phyloP scores from a whole-genome alignment of 805 yeast genomes.

The Osmozyma mogii region DNA sequence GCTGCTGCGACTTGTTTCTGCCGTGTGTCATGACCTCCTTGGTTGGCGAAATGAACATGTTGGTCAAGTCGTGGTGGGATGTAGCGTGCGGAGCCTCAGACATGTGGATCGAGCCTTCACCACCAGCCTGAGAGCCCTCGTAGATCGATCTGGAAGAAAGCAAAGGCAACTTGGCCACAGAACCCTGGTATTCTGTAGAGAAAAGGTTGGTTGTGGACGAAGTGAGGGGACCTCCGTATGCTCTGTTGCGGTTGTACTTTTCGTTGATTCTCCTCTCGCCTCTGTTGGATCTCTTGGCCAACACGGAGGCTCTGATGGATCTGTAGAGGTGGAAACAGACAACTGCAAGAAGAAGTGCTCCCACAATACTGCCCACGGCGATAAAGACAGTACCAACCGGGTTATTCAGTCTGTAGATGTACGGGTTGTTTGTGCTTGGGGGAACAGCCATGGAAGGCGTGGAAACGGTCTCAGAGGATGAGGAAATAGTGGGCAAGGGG shows the following conservation, averaged over 20 bases:
- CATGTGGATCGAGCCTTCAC: conserved; percentile 4
- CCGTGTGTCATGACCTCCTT: conserved; percentile 57
- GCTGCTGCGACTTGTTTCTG: conserved; percentile 21
- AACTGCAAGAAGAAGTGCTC: conserved; percentile 46
- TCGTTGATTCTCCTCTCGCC: conserved; percentile 26
- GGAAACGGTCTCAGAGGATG: conserved; percentile 18
- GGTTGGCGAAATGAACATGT: conserved; percentile 73
- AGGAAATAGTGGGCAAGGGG: conserved; percentile 10
- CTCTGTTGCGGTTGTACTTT: conserved; percentile 22
- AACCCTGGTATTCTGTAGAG: conserved; percentile 12
- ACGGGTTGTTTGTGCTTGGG: conserved; percentile 54
- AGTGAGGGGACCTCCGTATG: conserved; percentile 15
- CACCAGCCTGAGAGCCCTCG: conserved; percentile 19
- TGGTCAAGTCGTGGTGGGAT: conserved; percentile 34
- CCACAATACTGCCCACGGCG: conserved; percentile 66
- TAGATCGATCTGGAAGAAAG: conserved; percentile 1
- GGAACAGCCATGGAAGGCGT: conserved; percentile 53
- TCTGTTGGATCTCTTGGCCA: conserved; percentile 40
- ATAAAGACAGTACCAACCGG: conserved; percentile 81
- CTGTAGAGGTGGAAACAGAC: conserved; percentile 44
- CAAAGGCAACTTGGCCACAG: conserved; percentile 30
- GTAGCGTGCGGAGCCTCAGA: conserved; percentile 15
- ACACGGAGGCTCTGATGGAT: conserved; percentile 40
- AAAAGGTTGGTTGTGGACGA: conserved; percentile 2
- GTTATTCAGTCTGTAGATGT: conserved; percentile 39